phyloP scores from a whole-genome alignment of 2,329 filamentous ascomycete species.

The Parastagonospora nodorum region DNA sequence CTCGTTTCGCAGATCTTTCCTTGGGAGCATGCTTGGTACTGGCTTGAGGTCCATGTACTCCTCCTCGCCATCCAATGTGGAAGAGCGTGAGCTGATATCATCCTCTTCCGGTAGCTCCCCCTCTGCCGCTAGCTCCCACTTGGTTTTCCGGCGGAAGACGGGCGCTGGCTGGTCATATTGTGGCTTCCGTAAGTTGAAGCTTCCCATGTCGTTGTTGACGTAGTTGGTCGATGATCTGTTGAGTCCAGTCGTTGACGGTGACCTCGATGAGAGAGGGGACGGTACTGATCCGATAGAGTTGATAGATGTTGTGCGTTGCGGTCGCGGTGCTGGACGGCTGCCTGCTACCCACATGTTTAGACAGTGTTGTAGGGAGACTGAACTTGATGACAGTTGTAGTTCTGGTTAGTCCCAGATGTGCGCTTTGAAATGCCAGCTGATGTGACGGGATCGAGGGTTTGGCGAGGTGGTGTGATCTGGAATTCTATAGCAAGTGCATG shows the following conservation, averaged over 20 bases:
- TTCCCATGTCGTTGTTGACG: conserved; percentile 8
- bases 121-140: not conserved
- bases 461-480: not conserved
- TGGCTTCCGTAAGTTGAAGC: not conserved
- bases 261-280: conserved; percentile 16
- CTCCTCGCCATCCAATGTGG: conserved; percentile 40
- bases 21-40: conserved; percentile 24
- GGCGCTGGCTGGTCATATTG: conserved; percentile 2
- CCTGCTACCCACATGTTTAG: conserved; percentile 41
- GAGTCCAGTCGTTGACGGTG: not conserved
- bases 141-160: not conserved
- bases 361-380: too few relatives aligned
- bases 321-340: conserved; percentile 27
- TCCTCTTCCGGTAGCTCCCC: conserved; percentile 30
- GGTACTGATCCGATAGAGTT: conserved; percentile 39
- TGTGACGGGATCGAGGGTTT: conserved; percentile 1
- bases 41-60: conserved; percentile 31
- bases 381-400: not conserved
- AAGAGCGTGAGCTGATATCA: conserved; percentile 37
- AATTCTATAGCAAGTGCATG: conserved; percentile 1
- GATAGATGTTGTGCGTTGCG: conserved; percentile 36
- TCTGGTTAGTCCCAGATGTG: not conserved
- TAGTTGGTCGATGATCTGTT: conserved; percentile 8
- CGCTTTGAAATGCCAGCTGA: not conserved
- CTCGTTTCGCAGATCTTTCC: conserved; percentile 16